Evolutionary conservation across 2,329 filamentous ascomycete genomes (phyloP), one percentile per base, ranked within the genome.

Genomic region (Sphaerulina vaccinii): DNA sequence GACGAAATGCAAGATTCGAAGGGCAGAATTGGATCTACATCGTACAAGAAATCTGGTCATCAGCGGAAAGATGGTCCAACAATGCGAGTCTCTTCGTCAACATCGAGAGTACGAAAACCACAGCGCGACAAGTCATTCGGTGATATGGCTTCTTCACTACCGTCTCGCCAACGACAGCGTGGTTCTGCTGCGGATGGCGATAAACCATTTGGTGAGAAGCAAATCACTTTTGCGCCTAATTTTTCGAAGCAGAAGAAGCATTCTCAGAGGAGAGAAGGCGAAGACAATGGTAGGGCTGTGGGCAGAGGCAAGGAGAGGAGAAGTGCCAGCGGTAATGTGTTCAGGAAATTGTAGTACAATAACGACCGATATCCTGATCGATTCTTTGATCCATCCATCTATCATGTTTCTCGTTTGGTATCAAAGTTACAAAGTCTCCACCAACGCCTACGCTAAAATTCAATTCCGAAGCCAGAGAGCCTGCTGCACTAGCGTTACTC

Each of bases 321-420:
- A 63, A 90, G 86, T 70, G 88, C 88, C 44, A 90, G 86, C 70
- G 80, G 79, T 46, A 91, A 92, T 71, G 84, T 84, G 35, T 88
- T 90, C 69, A 80, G 86, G 68, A 79, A 77, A 65, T 78, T 88
- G 75, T 86, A 63, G 49, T 32, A 32, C 27, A 10, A 3, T 32
- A 32, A 13, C 27, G n/a, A n/a, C n/a, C n/a, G n/a, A n/a, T n/a
- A n/a, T n/a, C n/a, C n/a, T n/a, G n/a, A n/a, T n/a, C n/a, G n/a
- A n/a, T n/a, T n/a, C n/a, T n/a, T n/a, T n/a, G n/a, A n/a, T n/a
- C n/a, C n/a, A n/a, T n/a, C n/a, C n/a, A n/a, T n/a, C n/a, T n/a
- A n/a, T n/a, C n/a, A n/a, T n/a, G n/a, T n/a, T n/a, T n/a, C n/a
- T n/a, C n/a, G n/a, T n/a, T n/a, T n/a, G n/a, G n/a, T n/a, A n/a